Base-by-base conservation (phyloP, 169 alveolate genomes). In the Toxoplasma gondii region DNA sequence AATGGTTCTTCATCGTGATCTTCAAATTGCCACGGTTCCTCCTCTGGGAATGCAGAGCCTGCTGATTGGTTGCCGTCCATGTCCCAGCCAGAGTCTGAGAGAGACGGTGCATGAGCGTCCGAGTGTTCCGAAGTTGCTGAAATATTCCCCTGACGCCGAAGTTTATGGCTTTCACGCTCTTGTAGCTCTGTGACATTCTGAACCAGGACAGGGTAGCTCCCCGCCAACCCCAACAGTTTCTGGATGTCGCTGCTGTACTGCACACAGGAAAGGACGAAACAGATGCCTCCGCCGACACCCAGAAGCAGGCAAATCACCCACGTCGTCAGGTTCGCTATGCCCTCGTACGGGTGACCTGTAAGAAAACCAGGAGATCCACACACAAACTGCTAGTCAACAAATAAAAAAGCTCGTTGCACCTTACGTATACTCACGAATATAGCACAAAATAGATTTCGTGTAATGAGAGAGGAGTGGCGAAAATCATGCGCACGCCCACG, bases 181-280 rank as follows among this genome's bases (percentile, higher is more conserved):
- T 82, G 58, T 12, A 39, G 54, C 36, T 36, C 90, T 22, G 36
- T 19, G 34, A 82, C 58, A 12, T 82, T 49, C 90, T 45, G 90
- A 19, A 82, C 36, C 9, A 39, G 54, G n/a, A 43, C 58, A 10
- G 67, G 69, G 31, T 41, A 82, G 67, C 90, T 82, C 41, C 90
- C 90, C 7, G 90, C 90, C 67, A 82, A 45, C 0, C 90, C 90
- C 7, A 82, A 36, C 38, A 82, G 41, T 29, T 82, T 82, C 67
- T 82, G 90, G 34, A 82, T 38, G 67, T 82, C 90, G 36, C 90
- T n/a, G 67, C 90, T 82, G 67, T 82, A 82, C 69, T 82, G 90
- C 24, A 82, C 39, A 41, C 90, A 82, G 31, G 17, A 39, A 17
- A 82, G 90, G 34, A 43, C 67, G 69, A 39, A 22, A 29, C 24